Percentiles rank a stretch among this genome's conserved stretches.
Conservation (phyloP, 768 basidiomycete genomes). For the Macrolepiota fuliginosa region DNA sequence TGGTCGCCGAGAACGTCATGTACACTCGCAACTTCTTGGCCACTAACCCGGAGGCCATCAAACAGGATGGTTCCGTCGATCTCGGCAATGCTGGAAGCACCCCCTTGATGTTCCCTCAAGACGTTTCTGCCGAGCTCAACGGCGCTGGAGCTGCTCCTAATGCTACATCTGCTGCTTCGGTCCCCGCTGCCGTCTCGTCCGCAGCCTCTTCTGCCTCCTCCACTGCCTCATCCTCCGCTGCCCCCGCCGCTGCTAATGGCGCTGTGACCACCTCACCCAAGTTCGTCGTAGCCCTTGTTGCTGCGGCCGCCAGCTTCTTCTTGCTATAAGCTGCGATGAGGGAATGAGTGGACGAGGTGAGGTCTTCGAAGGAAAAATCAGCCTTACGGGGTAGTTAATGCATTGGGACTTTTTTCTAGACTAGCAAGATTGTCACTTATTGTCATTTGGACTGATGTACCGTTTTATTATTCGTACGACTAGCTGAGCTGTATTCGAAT, state of each 20-base stretch:
- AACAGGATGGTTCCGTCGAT: conserved; percentile 49
- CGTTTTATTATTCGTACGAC: conserved; percentile 13
- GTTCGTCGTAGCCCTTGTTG: conserved; percentile 46
- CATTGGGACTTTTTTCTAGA: conserved; percentile 10
- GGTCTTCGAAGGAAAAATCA: conserved; percentile 6
- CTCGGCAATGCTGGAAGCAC: conserved; percentile 38
- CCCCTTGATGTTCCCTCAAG: conserved; percentile 59
- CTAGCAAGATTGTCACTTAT: conserved; percentile 11
- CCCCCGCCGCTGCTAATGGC: conserved; percentile 32
- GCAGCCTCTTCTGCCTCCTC: conserved; percentile 25
- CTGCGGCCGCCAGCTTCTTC: conserved; percentile 42
- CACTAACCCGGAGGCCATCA: conserved; percentile 48
- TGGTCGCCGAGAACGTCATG: conserved; percentile 56
- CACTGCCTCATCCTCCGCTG: conserved; percentile 21
- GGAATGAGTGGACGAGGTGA: conserved; percentile 9
- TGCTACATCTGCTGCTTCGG: conserved; percentile 16
- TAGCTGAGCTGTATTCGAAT: conserved; percentile 19
- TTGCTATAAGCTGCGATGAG: conserved; percentile 37
- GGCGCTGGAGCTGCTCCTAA: conserved; percentile 21
- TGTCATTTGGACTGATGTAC: conserved; percentile 2
- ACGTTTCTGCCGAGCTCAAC: conserved; percentile 47
- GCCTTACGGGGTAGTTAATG: conserved; percentile 5
- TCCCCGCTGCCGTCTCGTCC: conserved; percentile 22
- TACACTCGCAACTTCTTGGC: conserved; percentile 46
- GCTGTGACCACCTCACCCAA: conserved; percentile 43